Evolutionary conservation across 176 grass and related monocot genomes (phyloP).

Genomic region (Cocos nucifera): DNA sequence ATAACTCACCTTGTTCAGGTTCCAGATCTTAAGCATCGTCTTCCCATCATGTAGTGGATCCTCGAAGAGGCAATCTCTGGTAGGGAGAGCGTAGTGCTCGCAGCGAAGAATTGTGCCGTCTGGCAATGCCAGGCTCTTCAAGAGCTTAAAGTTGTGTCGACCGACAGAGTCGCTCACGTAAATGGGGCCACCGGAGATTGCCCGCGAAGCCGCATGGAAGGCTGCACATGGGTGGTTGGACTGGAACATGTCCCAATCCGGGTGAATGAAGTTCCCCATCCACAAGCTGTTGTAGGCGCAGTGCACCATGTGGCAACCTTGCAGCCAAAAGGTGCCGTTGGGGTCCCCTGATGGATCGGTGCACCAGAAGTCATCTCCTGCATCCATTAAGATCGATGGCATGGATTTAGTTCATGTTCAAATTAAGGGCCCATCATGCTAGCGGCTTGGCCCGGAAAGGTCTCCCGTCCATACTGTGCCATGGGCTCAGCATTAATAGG

Average conservation of each 20-base stretch:
- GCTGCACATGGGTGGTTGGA: constrained; percentile 75
- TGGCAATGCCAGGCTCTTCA: constrained; percentile 48
- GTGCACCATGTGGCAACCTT: constrained; percentile 99
- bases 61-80: constrained; percentile 63
- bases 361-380: constrained; percentile 92
- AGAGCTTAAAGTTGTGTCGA: constrained; percentile 59
- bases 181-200: constrained; percentile 77
- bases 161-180: constrained; percentile 84
- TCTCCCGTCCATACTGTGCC: no score
- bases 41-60: constrained; percentile 62
- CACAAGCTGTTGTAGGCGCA: constrained; percentile 95
- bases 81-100: constrained; percentile 61
- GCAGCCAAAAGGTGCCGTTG: constrained; percentile 84
- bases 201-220: constrained; percentile 94
- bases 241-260: constrained; percentile 99
- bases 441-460: no score
- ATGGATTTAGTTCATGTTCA: no score
- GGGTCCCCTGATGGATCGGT: constrained; percentile 83
- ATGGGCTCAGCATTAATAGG: no score
- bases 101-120: constrained; percentile 78
- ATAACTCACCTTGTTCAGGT: constrained; percentile 40
- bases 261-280: constrained; percentile 97
- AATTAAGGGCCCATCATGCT: no score
- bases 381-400: not conserved
- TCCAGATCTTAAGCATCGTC: constrained; percentile 96